Base-by-base conservation (phyloP, 2,329 filamentous ascomycete species). In the Colletotrichum shisoi region DNA sequence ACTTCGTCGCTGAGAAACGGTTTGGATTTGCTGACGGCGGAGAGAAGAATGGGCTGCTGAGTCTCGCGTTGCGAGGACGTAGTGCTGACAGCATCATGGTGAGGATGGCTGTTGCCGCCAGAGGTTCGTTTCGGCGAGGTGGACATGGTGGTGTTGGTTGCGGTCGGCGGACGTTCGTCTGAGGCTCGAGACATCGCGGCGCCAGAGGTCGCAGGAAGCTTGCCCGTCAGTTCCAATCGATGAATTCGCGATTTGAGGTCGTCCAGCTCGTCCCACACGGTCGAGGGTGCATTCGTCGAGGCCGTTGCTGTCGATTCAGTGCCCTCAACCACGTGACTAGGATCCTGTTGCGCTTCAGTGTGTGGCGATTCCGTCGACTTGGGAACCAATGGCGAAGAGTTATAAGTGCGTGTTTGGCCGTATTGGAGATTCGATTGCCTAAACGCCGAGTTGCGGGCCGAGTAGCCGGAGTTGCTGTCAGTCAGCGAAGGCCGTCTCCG, bases 221-320 rank as follows among this genome's bases (percentile, higher is more conserved):
- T 97, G 66, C 94, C 94, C 2, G 92, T 96, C 71, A 96, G 79
- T 77, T 98, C 95, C 11, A 99, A 85, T 68, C 93, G 91, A 72
- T 92, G 89, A 72, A 99, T 97, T 37, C 95, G 88, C 46, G 92
- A 95, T 77, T 98, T 98, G 53, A 99, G 81, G 71, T 98, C 95
- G 72, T 98, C 95, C 34, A 99, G 81, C 78, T 99, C 95, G 75
- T 98, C 95, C 95, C 95, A 99, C 3, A 99, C 92, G 0, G 93
- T 97, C 2, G 93, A 96, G 13, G 94, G 92, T 1, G 92, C 93
- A 1, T 90, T 93, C 0, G 92, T 95, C 0, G 95, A 98, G 40
- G 91, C 85, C 0, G 91, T 94, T 40, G 91, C 85, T 0, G 91
- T 94, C 0, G 95, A 98, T 73, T 95, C 93, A 0, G 93, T 93